Conservation (phyloP, 768 basidiomycete genomes). For the Hypholoma fasciculare region DNA sequence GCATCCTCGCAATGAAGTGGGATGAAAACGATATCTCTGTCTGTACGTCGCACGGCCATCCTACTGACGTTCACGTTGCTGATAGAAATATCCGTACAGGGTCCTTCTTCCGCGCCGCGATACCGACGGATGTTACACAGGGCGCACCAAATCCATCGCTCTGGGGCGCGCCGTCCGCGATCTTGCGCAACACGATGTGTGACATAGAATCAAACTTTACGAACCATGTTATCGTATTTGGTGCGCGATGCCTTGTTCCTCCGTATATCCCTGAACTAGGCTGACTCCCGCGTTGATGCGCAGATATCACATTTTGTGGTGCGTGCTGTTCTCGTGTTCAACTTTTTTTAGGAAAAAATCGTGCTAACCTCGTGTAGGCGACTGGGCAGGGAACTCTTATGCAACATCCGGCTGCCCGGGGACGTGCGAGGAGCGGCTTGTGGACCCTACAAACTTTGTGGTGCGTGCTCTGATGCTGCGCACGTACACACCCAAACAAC, state of each 20-base stretch:
- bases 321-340: conserved; percentile 14
- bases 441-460: conserved; percentile 70
- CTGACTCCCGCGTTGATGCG: background rate
- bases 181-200: conserved; percentile 55
- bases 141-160: conserved; percentile 65
- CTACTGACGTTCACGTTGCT: background rate
- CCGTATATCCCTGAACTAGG: background rate
- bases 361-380: conserved; percentile 41
- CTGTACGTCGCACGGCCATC: conserved; percentile 48
- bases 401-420: conserved; percentile 73
- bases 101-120: conserved; percentile 81
- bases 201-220: conserved; percentile 59
- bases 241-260: conserved; percentile 36
- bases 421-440: conserved; percentile 61
- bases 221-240: conserved; percentile 77
- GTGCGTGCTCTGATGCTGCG: conserved; percentile 35
- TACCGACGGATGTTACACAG: conserved; percentile 64
- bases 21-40: conserved; percentile 74
- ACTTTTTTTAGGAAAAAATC: background rate
- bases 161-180: conserved; percentile 73
- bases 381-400: conserved; percentile 85
- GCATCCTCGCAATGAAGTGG: conserved; percentile 90
- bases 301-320: conserved; percentile 88
- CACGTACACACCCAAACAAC: background rate
- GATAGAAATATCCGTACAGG: conserved; percentile 37